These are phyloP conservation scores for Oenanthe javanica DNA, from an alignment of 140 eudicot genomes.

Conservation along the genomic window DNA sequence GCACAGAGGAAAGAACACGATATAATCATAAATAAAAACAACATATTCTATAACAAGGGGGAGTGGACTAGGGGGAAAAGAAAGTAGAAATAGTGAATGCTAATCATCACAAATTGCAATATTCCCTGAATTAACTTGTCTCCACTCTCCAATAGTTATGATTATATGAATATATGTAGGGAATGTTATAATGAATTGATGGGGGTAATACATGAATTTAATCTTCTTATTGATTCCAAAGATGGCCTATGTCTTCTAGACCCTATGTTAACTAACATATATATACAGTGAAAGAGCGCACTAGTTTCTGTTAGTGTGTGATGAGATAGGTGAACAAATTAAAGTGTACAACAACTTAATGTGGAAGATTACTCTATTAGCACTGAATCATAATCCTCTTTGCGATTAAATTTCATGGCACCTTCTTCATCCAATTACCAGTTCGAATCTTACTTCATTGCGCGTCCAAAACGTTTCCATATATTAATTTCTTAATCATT, in stretches of 20 bases:
- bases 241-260: not conserved
- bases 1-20: too few relatives aligned
- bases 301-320: not conserved
- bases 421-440: not conserved
- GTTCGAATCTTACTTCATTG: not conserved
- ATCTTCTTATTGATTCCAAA: not conserved
- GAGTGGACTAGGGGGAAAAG: not conserved
- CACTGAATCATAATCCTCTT: not conserved
- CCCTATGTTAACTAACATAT: not conserved
- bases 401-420: not conserved
- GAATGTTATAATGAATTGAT: conserved; percentile 3
- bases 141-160: not conserved
- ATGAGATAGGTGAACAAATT: not conserved
- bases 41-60: not conserved
- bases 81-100: not conserved
- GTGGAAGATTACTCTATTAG: not conserved
- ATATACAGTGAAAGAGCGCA: not conserved
- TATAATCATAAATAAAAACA: not conserved
- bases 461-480: too few relatives aligned
- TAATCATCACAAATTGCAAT: not conserved
- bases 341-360: not conserved
- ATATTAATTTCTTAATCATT: too few relatives aligned
- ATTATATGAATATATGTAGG: not conserved
- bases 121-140: conserved; percentile 2
- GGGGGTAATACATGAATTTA: not conserved